Conservation (phyloP, 1,284 basidiomycete genomes). For the Farysia itapuensis region DNA sequence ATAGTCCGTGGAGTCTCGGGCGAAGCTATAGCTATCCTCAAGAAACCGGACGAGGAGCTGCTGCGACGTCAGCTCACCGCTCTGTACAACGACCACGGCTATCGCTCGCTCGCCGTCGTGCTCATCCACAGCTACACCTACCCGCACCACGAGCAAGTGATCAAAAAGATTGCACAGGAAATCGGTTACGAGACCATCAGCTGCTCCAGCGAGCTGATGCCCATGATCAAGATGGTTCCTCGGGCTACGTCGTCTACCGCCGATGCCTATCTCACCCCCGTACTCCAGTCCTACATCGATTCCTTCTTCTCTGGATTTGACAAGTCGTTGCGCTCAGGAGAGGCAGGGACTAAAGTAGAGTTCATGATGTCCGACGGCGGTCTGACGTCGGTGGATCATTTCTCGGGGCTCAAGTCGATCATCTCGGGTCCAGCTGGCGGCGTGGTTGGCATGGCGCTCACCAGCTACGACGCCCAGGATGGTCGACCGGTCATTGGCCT, state of each 20-base stretch:
- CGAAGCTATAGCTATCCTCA: constrained; percentile 84
- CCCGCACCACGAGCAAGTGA: constrained; percentile 74
- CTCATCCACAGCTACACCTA: constrained; percentile 90
- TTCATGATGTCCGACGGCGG: constrained; percentile 67
- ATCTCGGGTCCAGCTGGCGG: constrained; percentile 85
- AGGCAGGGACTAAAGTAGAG: constrained; percentile 55
- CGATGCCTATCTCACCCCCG: constrained; percentile 93
- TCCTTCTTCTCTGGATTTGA: constrained; percentile 90
- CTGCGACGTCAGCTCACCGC: constrained; percentile 67
- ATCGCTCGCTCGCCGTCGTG: constrained; percentile 80
- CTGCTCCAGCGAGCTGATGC: constrained; percentile 80
- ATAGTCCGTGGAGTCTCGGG: constrained; percentile 82
- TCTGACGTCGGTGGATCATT: constrained; percentile 78
- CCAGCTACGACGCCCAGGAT: constrained; percentile 73
- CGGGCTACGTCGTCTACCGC: constrained; percentile 89
- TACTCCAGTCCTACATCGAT: constrained; percentile 80
- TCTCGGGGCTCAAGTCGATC: constrained; percentile 84
- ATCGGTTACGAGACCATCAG: constrained; percentile 86
- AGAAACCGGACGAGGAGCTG: constrained; percentile 64
- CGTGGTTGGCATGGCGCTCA: constrained; percentile 82
- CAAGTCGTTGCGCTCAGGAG: constrained; percentile 66
- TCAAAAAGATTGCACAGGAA: constrained; percentile 74
- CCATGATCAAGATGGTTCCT: constrained; percentile 89
- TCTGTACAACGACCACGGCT: constrained; percentile 72
- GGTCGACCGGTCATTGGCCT: constrained; percentile 70